Base-by-base conservation (phyloP, 2,329 filamentous ascomycete species). In the Podosphaera xanthii region DNA sequence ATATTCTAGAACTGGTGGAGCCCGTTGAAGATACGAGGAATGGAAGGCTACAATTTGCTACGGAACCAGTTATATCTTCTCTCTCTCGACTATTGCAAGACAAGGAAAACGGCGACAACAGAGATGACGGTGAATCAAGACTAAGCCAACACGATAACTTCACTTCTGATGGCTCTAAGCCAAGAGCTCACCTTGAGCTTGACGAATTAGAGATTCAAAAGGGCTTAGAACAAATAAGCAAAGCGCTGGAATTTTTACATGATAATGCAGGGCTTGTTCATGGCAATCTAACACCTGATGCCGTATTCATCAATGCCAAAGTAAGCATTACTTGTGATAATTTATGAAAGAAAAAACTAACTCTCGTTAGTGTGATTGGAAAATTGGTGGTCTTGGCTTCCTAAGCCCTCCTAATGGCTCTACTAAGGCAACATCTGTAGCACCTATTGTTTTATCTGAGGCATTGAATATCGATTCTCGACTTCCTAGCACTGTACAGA, bases 191-290 rank as follows among this genome's bases (percentile, higher is more conserved):
- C 67, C 72, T 96, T 12, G 91, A 97, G 70, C 87, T 98, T 62
- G 92, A 98, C 69, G 92, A 97, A 72, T 75, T 98, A 61, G 92
- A 98, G 71, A 94, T 97, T 66, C 92, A 98, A 70, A 98, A 98
- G 72, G 92, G 92, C 0, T 71, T 98, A 62, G 73, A 97, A 61
- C 92, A 98, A 70, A 79, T 98, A 63, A 90, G 85, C 67, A 96
- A 96, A 70, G 91, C 90, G 2, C 75, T 97, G 36, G 91, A 97
- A 71, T 97, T 97, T 69, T 73, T 97, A 61, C 91, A 97, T 69
- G 91, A 97, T 69, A 95, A 91, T 69, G 91, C 91, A 8, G 88
- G 88, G 0, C 77, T 98, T 56, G 87, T 97, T 0, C 92, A 98
- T 71, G 88, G 86, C 55, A 98, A 98, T 69, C 71, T 98, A 63